These are phyloP conservation scores for Elsinoe ampelina DNA, from an alignment of 2,329 filamentous ascomycete species.

Conservation along the genomic window DNA sequence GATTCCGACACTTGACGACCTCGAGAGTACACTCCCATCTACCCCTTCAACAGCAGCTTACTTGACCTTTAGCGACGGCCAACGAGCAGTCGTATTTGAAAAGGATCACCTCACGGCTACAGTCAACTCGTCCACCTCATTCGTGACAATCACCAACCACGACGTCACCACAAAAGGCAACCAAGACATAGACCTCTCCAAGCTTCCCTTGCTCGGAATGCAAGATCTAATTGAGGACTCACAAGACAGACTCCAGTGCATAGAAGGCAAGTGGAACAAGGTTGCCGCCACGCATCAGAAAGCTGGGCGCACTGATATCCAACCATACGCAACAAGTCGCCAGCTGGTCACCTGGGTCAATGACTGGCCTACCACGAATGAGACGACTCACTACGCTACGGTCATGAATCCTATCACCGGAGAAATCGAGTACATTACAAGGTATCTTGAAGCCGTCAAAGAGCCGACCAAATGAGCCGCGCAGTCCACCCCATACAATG, in stretches of 20 bases:
- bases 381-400: slow-evolving; percentile 48
- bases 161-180: slow-evolving; percentile 29
- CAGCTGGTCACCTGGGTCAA: slow-evolving; percentile 8
- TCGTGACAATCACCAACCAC: slow-evolving; percentile 50
- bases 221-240: slow-evolving; percentile 28
- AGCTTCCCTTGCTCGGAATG: slow-evolving; percentile 15
- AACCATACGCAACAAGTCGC: background rate
- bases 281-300: slow-evolving; percentile 15
- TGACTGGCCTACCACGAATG: slow-evolving; percentile 45
- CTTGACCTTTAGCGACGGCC: slow-evolving; percentile 45
- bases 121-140: slow-evolving; percentile 37
- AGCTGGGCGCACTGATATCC: background rate
- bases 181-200: slow-evolving; percentile 20
- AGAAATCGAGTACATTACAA: slow-evolving; percentile 36
- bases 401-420: slow-evolving; percentile 46
- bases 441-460: slow-evolving; percentile 11
- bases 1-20: slow-evolving; percentile 20
- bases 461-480: background rate
- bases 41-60: slow-evolving; percentile 47
- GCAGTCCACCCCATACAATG: too few species aligned
- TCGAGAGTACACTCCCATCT: slow-evolving; percentile 29
- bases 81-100: slow-evolving; percentile 42
- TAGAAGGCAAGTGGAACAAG: slow-evolving; percentile 23
- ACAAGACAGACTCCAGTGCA: slow-evolving; percentile 26
- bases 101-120: slow-evolving; percentile 45